Evolutionary conservation across 2,329 filamentous ascomycete genomes (phyloP).

Genomic region (Triangularia verruculosa): DNA sequence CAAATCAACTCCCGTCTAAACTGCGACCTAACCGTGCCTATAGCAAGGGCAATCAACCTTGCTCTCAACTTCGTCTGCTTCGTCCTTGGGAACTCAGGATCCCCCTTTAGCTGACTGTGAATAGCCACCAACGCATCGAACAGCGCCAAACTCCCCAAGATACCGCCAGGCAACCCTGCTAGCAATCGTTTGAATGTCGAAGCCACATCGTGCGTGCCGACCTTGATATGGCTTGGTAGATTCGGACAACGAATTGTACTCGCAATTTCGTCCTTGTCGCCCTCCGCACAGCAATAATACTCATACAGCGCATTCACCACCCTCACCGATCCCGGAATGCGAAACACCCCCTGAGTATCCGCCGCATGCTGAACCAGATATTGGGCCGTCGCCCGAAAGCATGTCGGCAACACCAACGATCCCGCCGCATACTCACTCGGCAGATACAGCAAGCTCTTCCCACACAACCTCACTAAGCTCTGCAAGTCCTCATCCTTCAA

Average conservation of each 20-base stretch:
- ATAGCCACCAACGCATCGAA: conserved; percentile 63
- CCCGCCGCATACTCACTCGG: conserved; percentile 57
- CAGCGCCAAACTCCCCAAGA: conserved; percentile 59
- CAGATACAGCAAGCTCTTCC: conserved; percentile 60
- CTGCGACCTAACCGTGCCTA: conserved; percentile 57
- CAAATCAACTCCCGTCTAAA: conserved; percentile 63
- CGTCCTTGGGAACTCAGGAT: conserved; percentile 50
- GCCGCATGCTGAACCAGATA: conserved; percentile 57
- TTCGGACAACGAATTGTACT: conserved; percentile 58
- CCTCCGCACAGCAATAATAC: conserved; percentile 55
- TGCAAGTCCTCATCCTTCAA: conserved; percentile 52
- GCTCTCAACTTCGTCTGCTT: conserved; percentile 58
- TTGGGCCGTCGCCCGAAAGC: conserved; percentile 64
- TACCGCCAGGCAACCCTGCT: conserved; percentile 60
- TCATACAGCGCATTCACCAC: conserved; percentile 59
- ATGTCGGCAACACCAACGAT: conserved; percentile 60
- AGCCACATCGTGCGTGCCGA: conserved; percentile 62
- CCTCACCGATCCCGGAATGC: conserved; percentile 58
- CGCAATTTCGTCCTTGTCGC: conserved; percentile 48
- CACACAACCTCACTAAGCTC: conserved; percentile 60
- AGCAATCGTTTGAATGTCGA: conserved; percentile 66
- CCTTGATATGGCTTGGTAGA: conserved; percentile 58
- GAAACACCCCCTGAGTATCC: conserved; percentile 58
- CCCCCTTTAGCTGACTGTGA: conserved; percentile 51
- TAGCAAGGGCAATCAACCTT: conserved; percentile 62